Evolutionary conservation across 2,329 filamentous ascomycete genomes (phyloP), one percentile per base, ranked within the genome.

Genomic region (Diaporthe nobilis): DNA sequence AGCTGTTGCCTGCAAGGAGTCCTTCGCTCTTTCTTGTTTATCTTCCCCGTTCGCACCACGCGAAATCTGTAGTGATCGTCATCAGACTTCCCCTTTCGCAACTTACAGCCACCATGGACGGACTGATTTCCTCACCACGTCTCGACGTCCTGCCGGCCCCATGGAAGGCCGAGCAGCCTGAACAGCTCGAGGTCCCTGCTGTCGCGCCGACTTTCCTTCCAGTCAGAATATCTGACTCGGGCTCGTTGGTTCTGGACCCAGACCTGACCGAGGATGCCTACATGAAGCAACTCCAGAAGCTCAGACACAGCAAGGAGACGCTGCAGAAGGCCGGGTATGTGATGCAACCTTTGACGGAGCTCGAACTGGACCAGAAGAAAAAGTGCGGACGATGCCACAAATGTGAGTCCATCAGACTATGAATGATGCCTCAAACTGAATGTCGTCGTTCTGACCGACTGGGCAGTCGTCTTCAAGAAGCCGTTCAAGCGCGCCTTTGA

Each of bases 321-420:
- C 71, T 73, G 1, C 47, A 73, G 58, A 73, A 73, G 47, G 71
- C 47, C 17, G 71, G 71, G 1, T 73, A 73, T 37, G 71, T 73
- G 34, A 44, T 73, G 71, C 71, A 34, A 31, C 47, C 58, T 34
- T 22, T 73, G 47, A 53, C 71, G 4, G n/a, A 73, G 58, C 20
- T 55, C 34, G 57, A 73, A 6, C 20, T 73, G 9, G 58, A 22
- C 10, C 47, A 65, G 47, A 73, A 73, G 71, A 51, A 34, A n/a
- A 73, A 65, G 22, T 73, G 71, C 37, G 31, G 2, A n/a, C 55
- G 71, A 55, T 73, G 71, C 71, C 71, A 73, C 58, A 73, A 73
- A 51, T 20, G 71, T 73, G 47, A 57, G 71, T 72, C 8, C 28
- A 31, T 8, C 49, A 65, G n/a, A 25, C 15, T 7, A 20, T 10